phyloP scores from a whole-genome alignment of 2,329 filamentous ascomycete genomes.

The Fusarium sp. region DNA sequence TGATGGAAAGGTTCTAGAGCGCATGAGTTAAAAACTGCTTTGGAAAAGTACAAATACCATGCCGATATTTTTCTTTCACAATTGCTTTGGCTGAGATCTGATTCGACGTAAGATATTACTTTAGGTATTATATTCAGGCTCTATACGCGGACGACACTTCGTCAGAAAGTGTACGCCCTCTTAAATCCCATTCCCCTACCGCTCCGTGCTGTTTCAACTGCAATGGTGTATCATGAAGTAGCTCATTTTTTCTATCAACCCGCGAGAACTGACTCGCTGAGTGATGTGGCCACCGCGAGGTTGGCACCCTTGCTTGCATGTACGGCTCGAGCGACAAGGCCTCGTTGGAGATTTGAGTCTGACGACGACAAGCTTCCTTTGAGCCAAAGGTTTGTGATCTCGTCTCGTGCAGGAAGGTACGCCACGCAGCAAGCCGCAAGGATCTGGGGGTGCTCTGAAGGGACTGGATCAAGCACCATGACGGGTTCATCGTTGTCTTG shows the following conservation, averaged over 20 bases:
- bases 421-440: slow-evolving; percentile 88
- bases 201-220: neutral
- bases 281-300: slow-evolving; percentile 47
- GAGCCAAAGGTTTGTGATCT: slow-evolving; percentile 94
- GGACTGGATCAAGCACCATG: slow-evolving; percentile 82
- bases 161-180: neutral
- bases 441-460: slow-evolving; percentile 81
- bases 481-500: slow-evolving; percentile 51
- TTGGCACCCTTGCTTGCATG: slow-evolving; percentile 55
- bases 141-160: neutral
- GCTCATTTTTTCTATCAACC: slow-evolving; percentile 16
- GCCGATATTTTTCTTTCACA: neutral
- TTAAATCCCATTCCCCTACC: neutral
- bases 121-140: neutral
- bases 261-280: slow-evolving; percentile 51
- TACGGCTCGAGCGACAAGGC: slow-evolving; percentile 54
- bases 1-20: neutral
- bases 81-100: neutral
- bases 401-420: slow-evolving; percentile 86
- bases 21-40: neutral
- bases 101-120: neutral
- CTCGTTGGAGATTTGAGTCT: slow-evolving; percentile 47
- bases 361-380: slow-evolving; percentile 73
- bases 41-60: neutral
- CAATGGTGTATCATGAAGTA: neutral